These are phyloP conservation scores for Alternaria sp. DNA, from an alignment of 2,329 filamentous ascomycete genomes.

Conservation along the genomic window DNA sequence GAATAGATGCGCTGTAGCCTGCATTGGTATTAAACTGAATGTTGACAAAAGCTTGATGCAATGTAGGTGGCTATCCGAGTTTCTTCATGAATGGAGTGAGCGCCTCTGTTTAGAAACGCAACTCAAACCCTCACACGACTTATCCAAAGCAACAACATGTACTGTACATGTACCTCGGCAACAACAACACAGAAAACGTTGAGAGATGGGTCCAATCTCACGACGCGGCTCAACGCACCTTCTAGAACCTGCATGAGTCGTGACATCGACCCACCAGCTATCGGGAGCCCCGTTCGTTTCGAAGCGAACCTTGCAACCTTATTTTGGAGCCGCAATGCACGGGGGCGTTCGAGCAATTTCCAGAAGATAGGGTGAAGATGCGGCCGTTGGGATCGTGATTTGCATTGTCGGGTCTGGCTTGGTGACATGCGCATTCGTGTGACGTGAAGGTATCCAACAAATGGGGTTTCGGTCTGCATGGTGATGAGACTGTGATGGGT, in stretches of 20 bases:
- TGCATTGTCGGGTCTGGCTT: background rate
- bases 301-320: conserved; percentile 9
- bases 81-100: background rate
- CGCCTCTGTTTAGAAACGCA: background rate
- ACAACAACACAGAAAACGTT: background rate
- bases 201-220: conserved; percentile 13
- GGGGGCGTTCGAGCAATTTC: background rate
- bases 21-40: background rate
- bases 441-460: background rate
- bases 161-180: conserved; percentile 2
- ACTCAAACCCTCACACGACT: background rate
- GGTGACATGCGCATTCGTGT: background rate
- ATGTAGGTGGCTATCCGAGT: background rate
- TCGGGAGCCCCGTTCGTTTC: conserved; percentile 25
- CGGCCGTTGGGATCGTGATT: background rate
- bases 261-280: conserved; percentile 15
- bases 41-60: background rate
- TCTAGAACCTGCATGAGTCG: conserved; percentile 25
- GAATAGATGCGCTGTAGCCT: background rate
- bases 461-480: background rate
- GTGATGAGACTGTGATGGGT: background rate
- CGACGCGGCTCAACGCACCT: conserved; percentile 16
- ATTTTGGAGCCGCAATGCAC: conserved; percentile 5
- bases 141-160: background rate
- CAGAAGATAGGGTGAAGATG: background rate